A percentile compares a stretch with the other conserved stretches of the same genome.
These are phyloP conservation scores for Xylariales sp. DNA, from an alignment of 2,329 filamentous ascomycete genomes.

Conservation along the genomic window DNA sequence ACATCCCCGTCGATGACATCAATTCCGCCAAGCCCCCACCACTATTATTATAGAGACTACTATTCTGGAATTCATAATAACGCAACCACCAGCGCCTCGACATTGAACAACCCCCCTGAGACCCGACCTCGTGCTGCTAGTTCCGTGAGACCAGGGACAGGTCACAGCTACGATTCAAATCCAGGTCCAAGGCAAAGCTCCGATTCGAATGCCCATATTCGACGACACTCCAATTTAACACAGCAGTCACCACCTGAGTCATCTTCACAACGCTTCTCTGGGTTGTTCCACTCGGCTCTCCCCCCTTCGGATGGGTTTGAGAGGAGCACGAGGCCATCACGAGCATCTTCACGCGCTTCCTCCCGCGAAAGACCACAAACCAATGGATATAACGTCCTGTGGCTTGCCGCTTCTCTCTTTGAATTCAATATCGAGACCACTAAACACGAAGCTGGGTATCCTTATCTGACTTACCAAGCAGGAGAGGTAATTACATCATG, in stretches of 20 bases:
- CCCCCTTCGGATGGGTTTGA: constrained; percentile 68
- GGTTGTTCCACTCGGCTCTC: constrained; percentile 82
- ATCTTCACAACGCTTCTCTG: constrained; percentile 57
- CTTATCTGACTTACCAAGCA: constrained; percentile 91
- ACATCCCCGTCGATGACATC: constrained; percentile 48
- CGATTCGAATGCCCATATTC: constrained; percentile 41
- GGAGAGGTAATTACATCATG: constrained; percentile 62
- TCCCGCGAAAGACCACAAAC: constrained; percentile 52
- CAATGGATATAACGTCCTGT: constrained; percentile 69
- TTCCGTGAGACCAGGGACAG: constrained; percentile 52
- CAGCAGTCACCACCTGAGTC: constrained; percentile 28
- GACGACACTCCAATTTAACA: constrained; percentile 52
- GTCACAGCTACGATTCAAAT: constrained; percentile 54
- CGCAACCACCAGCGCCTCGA: constrained; percentile 53
- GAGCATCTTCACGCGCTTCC: constrained; percentile 56
- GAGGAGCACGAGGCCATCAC: constrained; percentile 47
- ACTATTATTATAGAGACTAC: constrained; percentile 54
- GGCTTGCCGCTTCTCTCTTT: constrained; percentile 88
- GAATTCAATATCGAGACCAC: constrained; percentile 96
- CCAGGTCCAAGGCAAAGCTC: constrained; percentile 46
- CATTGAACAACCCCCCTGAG: constrained; percentile 53
- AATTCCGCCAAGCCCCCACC: constrained; percentile 47
- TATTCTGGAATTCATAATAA: constrained; percentile 39
- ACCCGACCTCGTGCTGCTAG: constrained; percentile 42
- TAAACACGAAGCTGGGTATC: constrained; percentile 89